Evolutionary conservation across 2,329 filamentous ascomycete species (phyloP).

Genomic region (Parasarocladium wereldwijsianum): DNA sequence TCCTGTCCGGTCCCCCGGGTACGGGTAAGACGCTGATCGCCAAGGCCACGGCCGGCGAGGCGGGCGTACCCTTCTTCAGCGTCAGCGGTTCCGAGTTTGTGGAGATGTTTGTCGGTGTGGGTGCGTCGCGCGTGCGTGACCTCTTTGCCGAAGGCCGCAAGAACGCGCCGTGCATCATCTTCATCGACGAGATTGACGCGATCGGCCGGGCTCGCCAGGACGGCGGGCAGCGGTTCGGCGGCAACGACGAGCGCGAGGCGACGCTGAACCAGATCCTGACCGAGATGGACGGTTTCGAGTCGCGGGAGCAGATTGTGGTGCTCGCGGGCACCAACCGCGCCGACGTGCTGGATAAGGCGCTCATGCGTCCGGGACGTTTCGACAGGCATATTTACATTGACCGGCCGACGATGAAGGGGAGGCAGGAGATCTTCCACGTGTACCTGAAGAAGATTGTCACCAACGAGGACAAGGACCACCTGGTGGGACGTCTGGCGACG

Average conservation of each 20-base stretch:
- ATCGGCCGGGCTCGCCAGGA: constrained; percentile 86
- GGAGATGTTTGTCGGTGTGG: constrained; percentile 99
- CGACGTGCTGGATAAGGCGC: constrained; percentile 84
- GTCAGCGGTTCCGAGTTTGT: constrained; percentile 98
- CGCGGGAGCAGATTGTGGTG: constrained; percentile 88
- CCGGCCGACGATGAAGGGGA: constrained; percentile 87
- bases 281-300: constrained; percentile 99
- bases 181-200: constrained; percentile 98
- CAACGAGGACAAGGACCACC: constrained; percentile 72
- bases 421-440: constrained; percentile 90
- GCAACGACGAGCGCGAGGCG: constrained; percentile 92
- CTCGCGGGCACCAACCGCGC: constrained; percentile 92
- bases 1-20: constrained; percentile 92
- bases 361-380: constrained; percentile 94
- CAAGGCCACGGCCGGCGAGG: constrained; percentile 95
- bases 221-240: constrained; percentile 55
- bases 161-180: constrained; percentile 96
- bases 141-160: constrained; percentile 89
- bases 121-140: constrained; percentile 87
- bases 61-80: constrained; percentile 92
- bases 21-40: constrained; percentile 96
- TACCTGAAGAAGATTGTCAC: constrained; percentile 93
- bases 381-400: constrained; percentile 95
- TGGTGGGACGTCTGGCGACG: constrained; percentile 78
- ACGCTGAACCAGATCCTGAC: constrained; percentile 97